These are phyloP conservation scores for Santalum album DNA, from an alignment of 164 flowering plant genomes.

Conservation along the genomic window DNA sequence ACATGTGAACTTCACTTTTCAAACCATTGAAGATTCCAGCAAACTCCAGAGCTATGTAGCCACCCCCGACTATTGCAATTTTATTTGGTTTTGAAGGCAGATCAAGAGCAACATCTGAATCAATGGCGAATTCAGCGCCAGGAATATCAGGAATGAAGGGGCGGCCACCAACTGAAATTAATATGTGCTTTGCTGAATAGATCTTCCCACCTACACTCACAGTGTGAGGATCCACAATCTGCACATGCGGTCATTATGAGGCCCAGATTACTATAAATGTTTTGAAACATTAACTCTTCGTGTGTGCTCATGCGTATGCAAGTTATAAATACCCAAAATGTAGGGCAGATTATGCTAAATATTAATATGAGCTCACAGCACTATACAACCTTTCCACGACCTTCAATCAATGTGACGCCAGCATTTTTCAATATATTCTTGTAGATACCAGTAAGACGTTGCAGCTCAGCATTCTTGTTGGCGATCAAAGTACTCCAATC, in stretches of 20 bases:
- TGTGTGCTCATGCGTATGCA: no score
- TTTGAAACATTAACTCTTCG: no score
- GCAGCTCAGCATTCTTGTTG: slow-evolving; percentile 94
- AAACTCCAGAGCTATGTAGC: slow-evolving; percentile 93
- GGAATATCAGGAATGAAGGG: slow-evolving; percentile 91
- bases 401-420: slow-evolving; percentile 73
- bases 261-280: neutral
- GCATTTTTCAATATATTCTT: slow-evolving; percentile 84
- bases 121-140: slow-evolving; percentile 85
- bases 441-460: slow-evolving; percentile 90
- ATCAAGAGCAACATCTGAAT: slow-evolving; percentile 97
- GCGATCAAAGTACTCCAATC: slow-evolving; percentile 93
- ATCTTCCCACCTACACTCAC: slow-evolving; percentile 87
- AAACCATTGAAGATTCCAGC: slow-evolving; percentile 98
- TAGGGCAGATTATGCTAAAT: no score
- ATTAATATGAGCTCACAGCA: slow-evolving; percentile 13
- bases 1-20: slow-evolving; percentile 85
- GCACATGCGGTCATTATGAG: slow-evolving; percentile 12
- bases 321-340: no score
- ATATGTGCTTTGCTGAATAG: slow-evolving; percentile 75
- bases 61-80: slow-evolving; percentile 96
- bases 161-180: slow-evolving; percentile 89
- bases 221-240: slow-evolving; percentile 91
- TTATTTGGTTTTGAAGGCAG: slow-evolving; percentile 77
- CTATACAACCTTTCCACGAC: slow-evolving; percentile 87